Evolutionary conservation across 202 grass and related monocot genomes (phyloP), one percentile per base, ranked within the genome.

Genomic region (Tripidium arundinaceum): DNA sequence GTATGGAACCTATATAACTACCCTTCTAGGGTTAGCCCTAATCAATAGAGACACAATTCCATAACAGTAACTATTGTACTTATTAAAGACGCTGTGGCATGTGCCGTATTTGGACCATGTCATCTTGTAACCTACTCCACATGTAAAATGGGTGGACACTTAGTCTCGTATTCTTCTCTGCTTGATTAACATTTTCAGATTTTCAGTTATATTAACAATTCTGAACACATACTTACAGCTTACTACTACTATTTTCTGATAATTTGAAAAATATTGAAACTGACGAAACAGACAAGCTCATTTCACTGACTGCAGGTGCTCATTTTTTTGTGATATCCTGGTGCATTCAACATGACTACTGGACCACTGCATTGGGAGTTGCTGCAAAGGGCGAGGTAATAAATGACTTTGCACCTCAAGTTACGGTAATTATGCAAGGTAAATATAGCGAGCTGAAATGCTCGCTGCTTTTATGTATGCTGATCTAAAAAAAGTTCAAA

Each of bases 331-430:
- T 99, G 97, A 66, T 96, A 99, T 86, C 92, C 93, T 87, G 97
- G 97, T 74, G 97, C 97, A 45, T 99, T 99, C 68, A 99, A 99
- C 78, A 99, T 99, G 97, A 96, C 97, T 55, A 99, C 97, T 65
- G 97, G 97, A 29, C 97, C 92, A 13, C 85, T 99, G 67, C 97
- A 96, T 40, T 99, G 97, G 97, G 97, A 99, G 63, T 86, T 99
- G 80, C 81, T 99, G 59, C 97, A 96, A 90, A 93, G 97, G 74
- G 90, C 97, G 40, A 93, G 97, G 97, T 96, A 85, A 19, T 73
- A 36, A 19, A 59, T 86, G 21, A 24, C 21, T 83, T 89, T 86
- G 22, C 10, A 40, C 27, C 55, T 82, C 42, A 18, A 22, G 31
- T 68, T 82, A 55, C 26, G 26, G 43, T 31, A n/a, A 40, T 24